Conservation (phyloP, 2,329 filamentous ascomycete genomes). For the Paecilomyces variotii region DNA sequence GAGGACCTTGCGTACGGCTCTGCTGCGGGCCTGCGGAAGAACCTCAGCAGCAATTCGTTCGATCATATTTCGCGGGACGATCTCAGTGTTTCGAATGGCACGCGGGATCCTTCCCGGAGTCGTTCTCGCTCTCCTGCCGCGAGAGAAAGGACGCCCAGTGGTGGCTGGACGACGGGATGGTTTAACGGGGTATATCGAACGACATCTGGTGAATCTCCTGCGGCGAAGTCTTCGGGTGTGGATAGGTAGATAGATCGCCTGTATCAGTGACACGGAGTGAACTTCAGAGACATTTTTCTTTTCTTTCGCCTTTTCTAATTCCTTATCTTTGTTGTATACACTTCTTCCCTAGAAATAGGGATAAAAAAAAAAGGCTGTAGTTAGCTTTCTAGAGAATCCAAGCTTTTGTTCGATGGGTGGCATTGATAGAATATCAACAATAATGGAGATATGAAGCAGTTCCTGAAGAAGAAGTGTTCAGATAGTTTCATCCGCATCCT, state of each 20-base stretch:
- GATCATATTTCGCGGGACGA: constrained; percentile 78
- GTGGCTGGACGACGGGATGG: constrained; percentile 25
- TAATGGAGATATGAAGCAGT: too few species aligned
- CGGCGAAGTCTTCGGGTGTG: not conserved
- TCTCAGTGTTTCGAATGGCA: constrained; percentile 3
- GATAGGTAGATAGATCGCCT: not conserved
- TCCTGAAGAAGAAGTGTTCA: too few species aligned
- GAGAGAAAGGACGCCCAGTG: constrained; percentile 11
- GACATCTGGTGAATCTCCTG: not conserved
- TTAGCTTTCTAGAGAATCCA: too few species aligned
- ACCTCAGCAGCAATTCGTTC: constrained; percentile 79
- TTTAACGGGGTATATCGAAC: constrained; percentile 12
- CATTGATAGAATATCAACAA: too few species aligned
- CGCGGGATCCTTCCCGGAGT: constrained; percentile 43
- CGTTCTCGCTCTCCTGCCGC: constrained; percentile 12
- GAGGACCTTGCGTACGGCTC: constrained; percentile 36
- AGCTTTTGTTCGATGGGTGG: too few species aligned
- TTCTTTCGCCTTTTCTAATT: not conserved
- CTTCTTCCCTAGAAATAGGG: too few species aligned
- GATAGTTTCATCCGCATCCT: too few species aligned
- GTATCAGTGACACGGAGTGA: not conserved
- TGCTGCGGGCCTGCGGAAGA: constrained; percentile 55
- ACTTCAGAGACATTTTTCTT: not conserved
- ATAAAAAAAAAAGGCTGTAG: too few species aligned
- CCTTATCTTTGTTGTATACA: not conserved